Evolutionary conservation across 768 basidiomycete genomes (phyloP).

Genomic region (Tremella mesenterica): DNA sequence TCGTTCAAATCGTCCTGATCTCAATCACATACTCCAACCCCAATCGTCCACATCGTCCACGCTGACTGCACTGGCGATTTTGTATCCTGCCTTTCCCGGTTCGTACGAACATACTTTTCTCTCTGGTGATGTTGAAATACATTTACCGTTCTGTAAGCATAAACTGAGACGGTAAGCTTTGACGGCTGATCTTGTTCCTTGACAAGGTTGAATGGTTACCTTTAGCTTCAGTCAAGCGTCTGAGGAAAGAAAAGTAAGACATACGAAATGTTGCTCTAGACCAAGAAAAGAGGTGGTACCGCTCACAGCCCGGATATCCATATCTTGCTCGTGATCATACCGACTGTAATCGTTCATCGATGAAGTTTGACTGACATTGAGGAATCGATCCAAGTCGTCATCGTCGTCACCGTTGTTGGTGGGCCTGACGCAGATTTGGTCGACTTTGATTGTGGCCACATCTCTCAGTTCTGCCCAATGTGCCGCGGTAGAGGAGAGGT

Average conservation of each 20-base stretch:
- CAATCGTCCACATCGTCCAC: conserved; percentile 33
- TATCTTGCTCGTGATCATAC: conserved; percentile 11
- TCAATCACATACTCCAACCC: conserved; percentile 7
- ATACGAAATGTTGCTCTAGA: conserved; percentile 8
- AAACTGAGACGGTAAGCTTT: conserved; percentile 25
- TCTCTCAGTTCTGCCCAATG: conserved; percentile 11
- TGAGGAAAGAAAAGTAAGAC: not conserved
- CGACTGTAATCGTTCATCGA: not conserved
- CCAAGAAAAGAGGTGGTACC: conserved; percentile 13
- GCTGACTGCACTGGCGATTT: conserved; percentile 16
- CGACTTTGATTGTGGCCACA: conserved; percentile 17
- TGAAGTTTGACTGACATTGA: not conserved
- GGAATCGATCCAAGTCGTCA: not conserved
- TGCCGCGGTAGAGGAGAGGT: conserved; percentile 13
- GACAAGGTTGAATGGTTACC: conserved; percentile 18
- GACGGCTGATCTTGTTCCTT: conserved; percentile 16
- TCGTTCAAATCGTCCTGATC: not conserved
- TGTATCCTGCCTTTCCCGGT: conserved; percentile 21
- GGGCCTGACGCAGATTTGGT: conserved; percentile 25
- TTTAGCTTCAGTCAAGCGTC: not conserved
- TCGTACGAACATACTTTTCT: conserved; percentile 29
- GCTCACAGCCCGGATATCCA: conserved; percentile 10
- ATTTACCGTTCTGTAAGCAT: conserved; percentile 23
- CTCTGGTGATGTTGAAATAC: conserved; percentile 10
- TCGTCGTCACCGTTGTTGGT: conserved; percentile 10